Conservation (phyloP, 306 rosid species). For the Begonia peltatifolia region DNA sequence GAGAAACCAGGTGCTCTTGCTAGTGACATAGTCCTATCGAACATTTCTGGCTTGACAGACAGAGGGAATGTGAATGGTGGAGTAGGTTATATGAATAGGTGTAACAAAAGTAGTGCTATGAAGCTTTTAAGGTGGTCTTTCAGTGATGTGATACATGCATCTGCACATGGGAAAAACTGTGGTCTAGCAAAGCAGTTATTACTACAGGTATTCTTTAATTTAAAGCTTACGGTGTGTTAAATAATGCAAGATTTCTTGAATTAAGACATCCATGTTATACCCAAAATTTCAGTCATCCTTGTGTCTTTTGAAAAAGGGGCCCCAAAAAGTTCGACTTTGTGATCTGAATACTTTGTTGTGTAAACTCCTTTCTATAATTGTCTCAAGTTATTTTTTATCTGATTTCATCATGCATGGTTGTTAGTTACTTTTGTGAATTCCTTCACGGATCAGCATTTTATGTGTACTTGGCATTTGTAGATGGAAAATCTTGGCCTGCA, state of each 20-base stretch:
- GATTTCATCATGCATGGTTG: background rate
- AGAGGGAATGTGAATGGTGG: conserved; percentile 16
- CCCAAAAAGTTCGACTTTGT: background rate
- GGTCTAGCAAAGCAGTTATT: conserved; percentile 45
- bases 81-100: conserved; percentile 12
- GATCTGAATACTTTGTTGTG: too few relatives aligned
- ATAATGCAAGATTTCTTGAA: background rate
- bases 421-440: conserved; percentile 3
- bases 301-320: background rate
- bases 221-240: conserved; percentile 1
- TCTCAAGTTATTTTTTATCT: background rate
- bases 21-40: conserved; percentile 13
- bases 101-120: conserved; percentile 12
- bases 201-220: conserved; percentile 35
- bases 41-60: conserved; percentile 14
- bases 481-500: conserved; percentile 68
- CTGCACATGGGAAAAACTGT: conserved; percentile 27
- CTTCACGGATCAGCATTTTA: conserved; percentile 15
- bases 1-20: conserved; percentile 14
- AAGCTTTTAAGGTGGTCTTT: conserved; percentile 48
- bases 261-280: conserved; percentile 1
- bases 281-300: background rate
- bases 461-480: conserved; percentile 36
- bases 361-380: too few relatives aligned
- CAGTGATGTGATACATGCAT: conserved; percentile 44